Percentiles rank a stretch among this genome's conserved stretches.
Conservation (phyloP, 805 yeast genomes). For the Candida stauntonica region DNA sequence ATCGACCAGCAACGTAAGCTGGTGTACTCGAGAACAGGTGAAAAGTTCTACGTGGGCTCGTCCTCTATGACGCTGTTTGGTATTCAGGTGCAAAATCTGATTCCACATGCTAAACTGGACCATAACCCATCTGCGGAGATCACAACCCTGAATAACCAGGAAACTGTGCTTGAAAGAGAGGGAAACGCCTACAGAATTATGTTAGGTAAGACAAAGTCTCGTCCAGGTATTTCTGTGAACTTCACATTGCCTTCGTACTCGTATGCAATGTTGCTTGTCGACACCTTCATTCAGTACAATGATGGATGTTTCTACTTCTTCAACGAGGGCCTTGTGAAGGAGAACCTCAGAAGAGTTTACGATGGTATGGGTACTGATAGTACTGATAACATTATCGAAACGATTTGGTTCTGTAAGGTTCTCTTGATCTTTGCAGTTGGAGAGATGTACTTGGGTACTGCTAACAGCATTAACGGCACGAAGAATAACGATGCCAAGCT, state of each 20-base stretch:
- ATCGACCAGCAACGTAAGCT: conserved; percentile 68
- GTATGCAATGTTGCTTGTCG: conserved; percentile 69
- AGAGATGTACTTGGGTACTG: conserved; percentile 78
- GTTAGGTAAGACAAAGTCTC: conserved; percentile 60
- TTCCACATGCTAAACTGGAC: conserved; percentile 25
- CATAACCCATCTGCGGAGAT: conserved; percentile 24
- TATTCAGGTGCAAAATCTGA: conserved; percentile 66
- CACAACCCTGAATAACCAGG: conserved; percentile 28
- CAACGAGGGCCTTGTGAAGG: conserved; percentile 75
- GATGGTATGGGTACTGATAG: conserved; percentile 36
- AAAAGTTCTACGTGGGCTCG: conserved; percentile 71
- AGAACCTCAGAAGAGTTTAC: conserved; percentile 58
- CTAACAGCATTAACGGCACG: conserved; percentile 54
- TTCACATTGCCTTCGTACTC: conserved; percentile 73
- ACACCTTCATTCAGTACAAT: conserved; percentile 71
- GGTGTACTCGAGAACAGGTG: conserved; percentile 72
- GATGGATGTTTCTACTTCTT: conserved; percentile 84
- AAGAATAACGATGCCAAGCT: conserved; percentile 40
- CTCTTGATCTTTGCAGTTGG: conserved; percentile 72
- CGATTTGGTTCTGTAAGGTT: conserved; percentile 78
- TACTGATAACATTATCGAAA: conserved; percentile 57
- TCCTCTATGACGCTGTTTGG: conserved; percentile 83
- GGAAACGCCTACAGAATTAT: conserved; percentile 74
- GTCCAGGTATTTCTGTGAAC: conserved; percentile 65
- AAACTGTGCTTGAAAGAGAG: conserved; percentile 65